These are phyloP conservation scores for Ascocoryne sarcoides DNA, from an alignment of 2,329 filamentous ascomycete genomes.

Conservation along the genomic window DNA sequence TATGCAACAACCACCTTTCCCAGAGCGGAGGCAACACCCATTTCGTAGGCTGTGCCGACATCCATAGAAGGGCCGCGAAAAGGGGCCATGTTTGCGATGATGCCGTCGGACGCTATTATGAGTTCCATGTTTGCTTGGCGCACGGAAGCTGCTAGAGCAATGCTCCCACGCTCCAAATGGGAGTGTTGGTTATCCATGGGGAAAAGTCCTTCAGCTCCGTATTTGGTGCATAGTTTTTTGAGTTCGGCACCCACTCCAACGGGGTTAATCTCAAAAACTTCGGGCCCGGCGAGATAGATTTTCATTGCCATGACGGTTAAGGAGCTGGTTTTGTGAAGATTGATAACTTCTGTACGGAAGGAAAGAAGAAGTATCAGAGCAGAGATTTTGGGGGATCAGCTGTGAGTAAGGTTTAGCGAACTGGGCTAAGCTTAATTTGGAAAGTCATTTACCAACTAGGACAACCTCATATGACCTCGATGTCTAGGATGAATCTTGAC, in stretches of 20 bases:
- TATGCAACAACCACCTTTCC: constrained; percentile 20
- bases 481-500: too few relatives aligned
- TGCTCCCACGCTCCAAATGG: constrained; percentile 6
- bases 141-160: constrained; percentile 14
- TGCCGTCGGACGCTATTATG: constrained; percentile 14
- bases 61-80: constrained; percentile 22
- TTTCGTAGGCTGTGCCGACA: constrained; percentile 22
- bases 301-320: too few relatives aligned
- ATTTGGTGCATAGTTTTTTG: constrained; percentile 14
- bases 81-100: constrained; percentile 21
- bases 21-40: constrained; percentile 19
- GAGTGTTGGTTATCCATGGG: constrained; percentile 18
- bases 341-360: too few relatives aligned
- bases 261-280: constrained; percentile 19
- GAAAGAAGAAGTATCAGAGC: too few relatives aligned
- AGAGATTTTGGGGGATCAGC: too few relatives aligned
- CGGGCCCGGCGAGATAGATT: constrained; percentile 22
- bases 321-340: too few relatives aligned
- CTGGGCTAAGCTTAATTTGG: too few relatives aligned
- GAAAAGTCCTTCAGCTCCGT: constrained; percentile 16
- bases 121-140: constrained; percentile 19
- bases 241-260: constrained; percentile 12
- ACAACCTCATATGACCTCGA: too few relatives aligned
- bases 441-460: too few relatives aligned
- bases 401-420: too few relatives aligned